These are phyloP conservation scores for Zelonia costaricensis DNA, from an alignment of 208 protist species.

Conservation along the genomic window DNA sequence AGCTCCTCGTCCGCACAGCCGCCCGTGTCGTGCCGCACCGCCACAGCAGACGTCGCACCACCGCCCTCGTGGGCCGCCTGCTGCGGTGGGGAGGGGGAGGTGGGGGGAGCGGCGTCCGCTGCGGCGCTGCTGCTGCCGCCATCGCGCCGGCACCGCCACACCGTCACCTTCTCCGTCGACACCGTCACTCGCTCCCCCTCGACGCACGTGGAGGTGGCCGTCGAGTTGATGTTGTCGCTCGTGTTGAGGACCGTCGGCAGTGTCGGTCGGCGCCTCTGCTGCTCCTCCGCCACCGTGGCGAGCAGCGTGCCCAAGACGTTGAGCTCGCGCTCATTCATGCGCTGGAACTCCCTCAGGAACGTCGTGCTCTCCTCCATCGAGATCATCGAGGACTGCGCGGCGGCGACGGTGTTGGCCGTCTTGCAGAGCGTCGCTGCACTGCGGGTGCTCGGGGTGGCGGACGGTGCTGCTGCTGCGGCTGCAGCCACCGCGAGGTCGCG, in stretches of 20 bases:
- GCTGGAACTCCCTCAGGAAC: conserved; percentile 26
- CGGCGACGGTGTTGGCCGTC: conserved; percentile 9
- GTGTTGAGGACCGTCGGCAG: background rate
- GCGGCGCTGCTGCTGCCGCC: background rate
- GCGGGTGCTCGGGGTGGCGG: too few species aligned
- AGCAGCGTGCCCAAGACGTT: conserved; percentile 26
- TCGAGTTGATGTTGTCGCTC: background rate
- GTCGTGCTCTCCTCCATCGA: conserved; percentile 24
- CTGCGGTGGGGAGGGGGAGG: background rate
- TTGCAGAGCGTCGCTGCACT: background rate
- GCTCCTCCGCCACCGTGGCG: conserved; percentile 17
- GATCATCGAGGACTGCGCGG: conserved; percentile 22
- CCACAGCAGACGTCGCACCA: background rate
- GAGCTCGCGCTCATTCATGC: conserved; percentile 26
- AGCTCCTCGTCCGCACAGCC: conserved; percentile 11
- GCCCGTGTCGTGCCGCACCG: background rate
- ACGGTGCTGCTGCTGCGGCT: too few species aligned
- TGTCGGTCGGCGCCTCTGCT: conserved; percentile 6
- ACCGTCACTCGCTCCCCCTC: background rate
- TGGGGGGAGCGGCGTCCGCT: background rate
- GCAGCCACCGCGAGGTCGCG: too few species aligned
- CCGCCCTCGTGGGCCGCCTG: background rate
- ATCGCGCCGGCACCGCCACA: conserved; percentile 25
- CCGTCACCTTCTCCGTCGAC: conserved; percentile 16
- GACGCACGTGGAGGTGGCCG: background rate